Evolutionary conservation across 345 rosid species (phyloP), one percentile per base, ranked within the genome.

Genomic region (Tarenaya hassleriana): DNA sequence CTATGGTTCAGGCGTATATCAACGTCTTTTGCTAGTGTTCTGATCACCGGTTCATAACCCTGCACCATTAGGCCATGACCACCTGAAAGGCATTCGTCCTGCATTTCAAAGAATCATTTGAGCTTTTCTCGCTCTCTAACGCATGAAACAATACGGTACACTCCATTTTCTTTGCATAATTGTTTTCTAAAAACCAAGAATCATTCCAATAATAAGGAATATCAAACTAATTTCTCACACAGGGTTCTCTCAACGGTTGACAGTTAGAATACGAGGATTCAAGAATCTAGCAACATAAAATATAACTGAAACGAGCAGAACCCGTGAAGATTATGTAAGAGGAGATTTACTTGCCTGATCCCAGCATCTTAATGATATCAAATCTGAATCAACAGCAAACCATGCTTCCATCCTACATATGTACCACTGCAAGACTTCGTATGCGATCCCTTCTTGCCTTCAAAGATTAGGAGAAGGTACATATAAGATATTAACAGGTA

Each of bases 31-130:
- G 94, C 83, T 41, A 88, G 87, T 46, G 88, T 77, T 74, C 74
- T 80, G 69, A 88, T 84, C 45, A 88, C 70, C 35, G 96, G 90
- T 58, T 75, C 80, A 61, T 88, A 88, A 42, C 96, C 96, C 53
- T 84, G 82, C 52, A 88, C 86, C 96, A 88, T 88, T 52, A 88
- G 82, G 50, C 96, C 96, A 69, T 84, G 96, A 29, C 96, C 96
- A 61, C 96, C 96, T 34, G 88, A 73, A 66, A 84, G 96, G 19
- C 86, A 89, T 60, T 77, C 75, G 64, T 87, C 96, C 96, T 87
- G 74, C 42, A 70, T 38, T 69, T 52, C 55, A 66, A 34, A 17
- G 3, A 58, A 43, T 16, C 21, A 24, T 24, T 5, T 24, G 29
- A 24, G 29, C n/a, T 24, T 24, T 24, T 24, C 3, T 24, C 29